Evolutionary conservation across 1,284 basidiomycete genomes (phyloP), one percentile per base, ranked within the genome.

Genomic region (Ceraceosorus guamensis): DNA sequence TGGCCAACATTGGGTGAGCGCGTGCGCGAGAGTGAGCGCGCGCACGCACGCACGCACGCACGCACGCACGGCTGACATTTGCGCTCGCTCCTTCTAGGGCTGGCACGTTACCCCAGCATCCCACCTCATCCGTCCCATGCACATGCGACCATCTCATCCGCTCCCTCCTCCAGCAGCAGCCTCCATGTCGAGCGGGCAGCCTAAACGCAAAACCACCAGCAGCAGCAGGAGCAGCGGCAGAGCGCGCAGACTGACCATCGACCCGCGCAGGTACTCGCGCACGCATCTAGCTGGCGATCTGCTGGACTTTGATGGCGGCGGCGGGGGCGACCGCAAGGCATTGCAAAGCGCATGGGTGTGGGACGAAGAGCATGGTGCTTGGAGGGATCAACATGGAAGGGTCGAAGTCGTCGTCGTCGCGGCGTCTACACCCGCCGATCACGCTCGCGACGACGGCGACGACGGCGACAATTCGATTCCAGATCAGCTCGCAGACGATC

Each of bases 101-200:
- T 74, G 71, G 71, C 70, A 73, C 39, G 56, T 55, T 32, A 72
- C 68, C 41, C 68, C 70, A 2, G 66, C 68, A 24, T 67, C 67
- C 35, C 68, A 73, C 16, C 56, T 74, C 5, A 50, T 74, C 34
- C 62, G 71, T 32, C 71, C 71, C n/a, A 43, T 74, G 55, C 63
- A 64, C 39, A 63, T 74, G 60, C 63, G 71, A 30, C 71, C 68
- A 7, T 43, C 55, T 2, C 66, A 62, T 30, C 71, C 68, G 3
- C 34, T 74, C 37, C 62, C 70, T 0, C n/a, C n/a, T n/a, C n/a
- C n/a, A n/a, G n/a, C n/a, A n/a, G n/a, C 48, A 46, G 11, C 68
- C 70, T 6, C 33, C 41, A 14, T 39, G 39, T 16, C 46, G 47
- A 13, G 52, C 50, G 46, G 37, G 47, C 48, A 18, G 1, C 61